Evolutionary conservation across 1,139 yeast genomes (phyloP).

Genomic region (Hemisphaericaspora subhashii): DNA sequence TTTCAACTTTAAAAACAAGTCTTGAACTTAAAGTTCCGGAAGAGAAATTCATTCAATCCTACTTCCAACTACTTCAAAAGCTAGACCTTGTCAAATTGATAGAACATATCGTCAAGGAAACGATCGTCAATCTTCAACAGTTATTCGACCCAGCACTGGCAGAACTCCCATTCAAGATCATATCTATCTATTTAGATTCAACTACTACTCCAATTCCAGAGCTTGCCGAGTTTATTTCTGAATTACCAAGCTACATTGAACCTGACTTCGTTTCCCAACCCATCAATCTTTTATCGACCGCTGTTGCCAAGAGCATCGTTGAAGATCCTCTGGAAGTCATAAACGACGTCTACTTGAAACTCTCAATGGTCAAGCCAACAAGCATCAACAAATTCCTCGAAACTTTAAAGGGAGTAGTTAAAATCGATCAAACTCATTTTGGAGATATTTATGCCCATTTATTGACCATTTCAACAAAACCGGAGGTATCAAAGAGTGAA

Average conservation of each 20-base stretch:
- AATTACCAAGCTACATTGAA: conserved; percentile 29
- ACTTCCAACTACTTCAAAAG: conserved; percentile 8
- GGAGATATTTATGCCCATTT: conserved; percentile 17
- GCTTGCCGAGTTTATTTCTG: conserved; percentile 16
- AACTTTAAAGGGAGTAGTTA: conserved; percentile 7
- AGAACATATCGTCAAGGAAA: conserved; percentile 21
- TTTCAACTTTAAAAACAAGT: neutral
- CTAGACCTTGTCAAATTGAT: too few species aligned
- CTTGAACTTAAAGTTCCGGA: conserved; percentile 1
- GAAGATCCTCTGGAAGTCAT: conserved; percentile 20
- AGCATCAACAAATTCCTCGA: conserved; percentile 15
- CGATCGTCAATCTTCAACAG: conserved; percentile 24
- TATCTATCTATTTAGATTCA: conserved; percentile 6
- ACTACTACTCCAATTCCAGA: conserved; percentile 4
- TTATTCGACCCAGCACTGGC: conserved; percentile 14
- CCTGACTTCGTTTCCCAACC: conserved; percentile 27
- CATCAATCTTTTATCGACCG: conserved; percentile 19
- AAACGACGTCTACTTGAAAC: conserved; percentile 33
- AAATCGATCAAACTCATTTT: conserved; percentile 7
- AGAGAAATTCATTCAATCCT: conserved; percentile 4
- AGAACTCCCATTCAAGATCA: conserved; percentile 9
- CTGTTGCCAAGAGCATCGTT: conserved; percentile 13
- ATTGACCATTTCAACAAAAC: conserved; percentile 12
- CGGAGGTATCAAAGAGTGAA: conserved; percentile 14
- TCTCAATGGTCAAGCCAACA: conserved; percentile 18